Conservation (phyloP, 176 grass and related monocot species). For the Cenchrus purpureus region DNA sequence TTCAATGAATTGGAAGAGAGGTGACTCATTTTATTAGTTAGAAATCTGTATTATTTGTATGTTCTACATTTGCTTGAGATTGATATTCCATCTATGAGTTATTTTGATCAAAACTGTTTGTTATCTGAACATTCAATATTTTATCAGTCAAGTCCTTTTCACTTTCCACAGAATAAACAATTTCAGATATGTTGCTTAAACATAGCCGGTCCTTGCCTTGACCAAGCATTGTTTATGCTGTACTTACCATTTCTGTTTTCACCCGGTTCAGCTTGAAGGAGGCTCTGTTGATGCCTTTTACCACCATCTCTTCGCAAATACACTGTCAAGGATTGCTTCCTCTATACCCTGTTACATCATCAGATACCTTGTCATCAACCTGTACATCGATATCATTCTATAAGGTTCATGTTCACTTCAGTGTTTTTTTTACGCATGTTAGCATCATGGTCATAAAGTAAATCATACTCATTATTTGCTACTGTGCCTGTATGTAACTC, state of each 20-base stretch:
- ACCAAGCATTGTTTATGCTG: slow-evolving; percentile 7
- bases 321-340: slow-evolving; percentile 74
- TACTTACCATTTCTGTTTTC: slow-evolving; percentile 33
- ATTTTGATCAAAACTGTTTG: neutral
- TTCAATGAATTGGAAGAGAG: slow-evolving; percentile 86
- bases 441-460: neutral
- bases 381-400: slow-evolving; percentile 76
- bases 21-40: slow-evolving; percentile 45
- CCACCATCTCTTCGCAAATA: slow-evolving; percentile 81
- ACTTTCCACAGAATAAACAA: slow-evolving; percentile 23
- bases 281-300: slow-evolving; percentile 88
- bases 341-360: slow-evolving; percentile 65
- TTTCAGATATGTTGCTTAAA: slow-evolving; percentile 34
- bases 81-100: neutral
- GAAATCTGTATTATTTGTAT: slow-evolving; percentile 16
- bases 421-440: slow-evolving; percentile 3
- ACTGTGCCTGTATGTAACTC: neutral
- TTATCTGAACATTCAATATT: slow-evolving; percentile 2
- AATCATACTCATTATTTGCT: neutral
- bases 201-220: neutral
- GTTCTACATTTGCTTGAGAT: slow-evolving; percentile 18
- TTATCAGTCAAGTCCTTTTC: slow-evolving; percentile 10
- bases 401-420: slow-evolving; percentile 61
- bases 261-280: slow-evolving; percentile 79
- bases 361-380: slow-evolving; percentile 42